phyloP scores from a whole-genome alignment of 1,284 basidiomycete species.

The Hortiboletus rubellus region DNA sequence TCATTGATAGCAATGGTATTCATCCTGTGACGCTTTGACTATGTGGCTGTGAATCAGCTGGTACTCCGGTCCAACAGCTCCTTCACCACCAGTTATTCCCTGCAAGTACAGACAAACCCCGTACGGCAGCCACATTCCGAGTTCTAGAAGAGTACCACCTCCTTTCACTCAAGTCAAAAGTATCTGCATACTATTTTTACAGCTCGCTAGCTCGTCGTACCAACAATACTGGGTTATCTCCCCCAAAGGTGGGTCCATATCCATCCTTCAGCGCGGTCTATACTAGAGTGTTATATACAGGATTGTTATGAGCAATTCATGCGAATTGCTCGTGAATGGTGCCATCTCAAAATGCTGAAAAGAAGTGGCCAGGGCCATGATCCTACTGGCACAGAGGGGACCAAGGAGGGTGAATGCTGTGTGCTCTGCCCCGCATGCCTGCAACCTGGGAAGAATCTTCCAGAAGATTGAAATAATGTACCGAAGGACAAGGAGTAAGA shows the following conservation, averaged over 20 bases:
- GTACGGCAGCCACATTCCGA: not conserved
- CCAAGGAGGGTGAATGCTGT: not conserved
- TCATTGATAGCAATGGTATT: not conserved
- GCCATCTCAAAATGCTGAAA: conserved; percentile 18
- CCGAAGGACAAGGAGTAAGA: not conserved
- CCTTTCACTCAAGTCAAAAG: not conserved
- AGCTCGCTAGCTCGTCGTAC: not conserved
- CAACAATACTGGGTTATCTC: not conserved
- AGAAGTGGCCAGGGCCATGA: not conserved
- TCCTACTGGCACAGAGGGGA: not conserved
- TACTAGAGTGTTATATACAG: not conserved
- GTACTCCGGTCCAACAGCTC: not conserved
- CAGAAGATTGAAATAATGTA: not conserved
- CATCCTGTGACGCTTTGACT: not conserved
- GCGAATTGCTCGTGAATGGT: conserved; percentile 2
- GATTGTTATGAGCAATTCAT: conserved; percentile 1
- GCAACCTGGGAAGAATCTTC: conserved; percentile 5
- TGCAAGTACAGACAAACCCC: not conserved
- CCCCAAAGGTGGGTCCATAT: not conserved
- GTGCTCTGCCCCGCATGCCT: conserved; percentile 6
- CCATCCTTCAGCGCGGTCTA: too few species aligned
- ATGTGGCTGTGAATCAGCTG: not conserved
- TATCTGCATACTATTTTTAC: not conserved
- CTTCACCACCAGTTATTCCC: not conserved
- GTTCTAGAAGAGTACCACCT: not conserved